Evolutionary conservation across 768 basidiomycete species (phyloP), one percentile per base, ranked within the genome.

Genomic region (Lactarius sp.): DNA sequence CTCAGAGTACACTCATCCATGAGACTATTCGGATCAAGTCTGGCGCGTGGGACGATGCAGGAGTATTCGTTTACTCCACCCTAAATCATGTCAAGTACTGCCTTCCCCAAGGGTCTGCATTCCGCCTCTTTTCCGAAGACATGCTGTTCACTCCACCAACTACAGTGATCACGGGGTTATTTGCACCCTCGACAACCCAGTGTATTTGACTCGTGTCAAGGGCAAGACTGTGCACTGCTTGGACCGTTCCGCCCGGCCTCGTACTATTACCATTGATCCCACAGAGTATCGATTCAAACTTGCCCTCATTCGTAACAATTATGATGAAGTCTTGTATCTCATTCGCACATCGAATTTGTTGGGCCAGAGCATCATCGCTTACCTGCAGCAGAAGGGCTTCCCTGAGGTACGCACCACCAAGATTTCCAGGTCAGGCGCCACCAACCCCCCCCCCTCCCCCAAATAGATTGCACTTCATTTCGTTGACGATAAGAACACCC

Each of bases 11-110:
- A 67, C 77, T 97, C 56, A 90, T 99, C 56, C 97, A 99, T 73
- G 97, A 99, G 77, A 99, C 97, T 4, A 99, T 98, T 72, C 87
- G 97, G 39, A 98, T 99, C 80, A 99, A 99, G 76, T 98, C 95
- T 49, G 97, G 94, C 59, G 96, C 96, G 56, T 99, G 97, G 97
- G 97, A 99, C 71, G 97, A 99, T 71, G 80, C 88, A 9, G 97
- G 97, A 61, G 92, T 98, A 41, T 93, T 99, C 76, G 84, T 99
- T 59, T 99, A 98, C 75, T 96, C 97, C 27, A 99, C 97, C 1
- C 82, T 99, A 51, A 99, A 99, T 73, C 97, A 99, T 74, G 90
- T 99, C 83, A 98, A 99, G 76, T 99, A 98, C 73, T 94, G 94
- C 69, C 81, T 99, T 37, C 85, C 92, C 7, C 90, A 97, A 76